phyloP scores from a whole-genome alignment of 352 stramenopile species.

The Pythium sp. region DNA sequence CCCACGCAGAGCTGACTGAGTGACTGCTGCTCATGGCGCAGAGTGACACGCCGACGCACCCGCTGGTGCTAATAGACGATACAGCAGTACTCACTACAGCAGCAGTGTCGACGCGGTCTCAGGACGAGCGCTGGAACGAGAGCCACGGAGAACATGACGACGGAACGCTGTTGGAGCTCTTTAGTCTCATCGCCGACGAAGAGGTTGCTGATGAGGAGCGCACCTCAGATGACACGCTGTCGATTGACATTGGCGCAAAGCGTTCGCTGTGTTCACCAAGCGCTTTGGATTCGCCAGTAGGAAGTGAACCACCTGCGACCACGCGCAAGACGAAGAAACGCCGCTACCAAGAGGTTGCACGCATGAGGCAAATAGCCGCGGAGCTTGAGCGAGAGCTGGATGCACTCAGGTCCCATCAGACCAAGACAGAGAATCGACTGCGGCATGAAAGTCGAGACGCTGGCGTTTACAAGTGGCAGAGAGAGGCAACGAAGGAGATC shows the following conservation, averaged over 20 bases:
- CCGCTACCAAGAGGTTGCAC: constrained; percentile 7
- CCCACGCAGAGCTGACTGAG: too few species aligned
- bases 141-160: too few species aligned
- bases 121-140: too few species aligned
- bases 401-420: neutral
- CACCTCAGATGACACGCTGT: neutral
- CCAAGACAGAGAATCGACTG: neutral
- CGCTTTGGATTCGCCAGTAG: neutral
- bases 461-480: constrained; percentile 18
- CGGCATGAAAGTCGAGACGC: neutral
- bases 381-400: neutral
- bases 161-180: neutral
- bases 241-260: neutral
- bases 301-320: neutral
- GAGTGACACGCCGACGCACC: too few species aligned
- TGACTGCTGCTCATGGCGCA: too few species aligned
- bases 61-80: too few species aligned
- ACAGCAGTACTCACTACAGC: too few species aligned
- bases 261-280: too few species aligned
- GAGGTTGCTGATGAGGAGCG: neutral
- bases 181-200: neutral
- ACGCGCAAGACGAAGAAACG: constrained; percentile 3
- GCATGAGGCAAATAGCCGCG: neutral
- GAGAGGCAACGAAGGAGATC: constrained; percentile 34
- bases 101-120: too few species aligned